These are phyloP conservation scores for Coemansia sp. DNA, from an alignment of 192 early-diverging fungal species.

Conservation along the genomic window DNA sequence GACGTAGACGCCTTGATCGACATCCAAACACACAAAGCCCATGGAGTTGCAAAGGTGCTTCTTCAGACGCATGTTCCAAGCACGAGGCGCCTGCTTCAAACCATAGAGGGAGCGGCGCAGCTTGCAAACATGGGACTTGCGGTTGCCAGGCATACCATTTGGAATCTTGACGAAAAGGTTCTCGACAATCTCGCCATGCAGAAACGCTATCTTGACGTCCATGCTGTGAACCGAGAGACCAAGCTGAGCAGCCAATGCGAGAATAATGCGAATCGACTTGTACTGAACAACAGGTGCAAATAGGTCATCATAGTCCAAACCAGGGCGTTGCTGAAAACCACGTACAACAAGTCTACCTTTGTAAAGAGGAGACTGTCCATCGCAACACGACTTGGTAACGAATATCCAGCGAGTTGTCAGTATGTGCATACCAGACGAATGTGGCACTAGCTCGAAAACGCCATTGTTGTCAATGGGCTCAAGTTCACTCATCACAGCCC, in stretches of 20 bases:
- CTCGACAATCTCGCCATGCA: slow-evolving; percentile 10
- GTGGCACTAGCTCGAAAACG: slow-evolving; percentile 8
- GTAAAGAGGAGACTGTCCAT: slow-evolving; percentile 4
- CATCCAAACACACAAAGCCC: slow-evolving; percentile 2
- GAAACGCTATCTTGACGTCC: slow-evolving; percentile 16
- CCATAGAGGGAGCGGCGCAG: slow-evolving; percentile 5
- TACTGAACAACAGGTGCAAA: slow-evolving; percentile 18
- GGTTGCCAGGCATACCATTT: not conserved
- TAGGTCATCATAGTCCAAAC: slow-evolving; percentile 5
- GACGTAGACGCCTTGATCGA: not conserved
- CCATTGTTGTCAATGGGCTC: slow-evolving; percentile 17
- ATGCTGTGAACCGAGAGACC: not conserved
- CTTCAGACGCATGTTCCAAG: slow-evolving; percentile 6
- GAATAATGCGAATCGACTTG: slow-evolving; percentile 11
- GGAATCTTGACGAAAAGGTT: slow-evolving; percentile 7
- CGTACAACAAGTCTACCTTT: slow-evolving; percentile 8
- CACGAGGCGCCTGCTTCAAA: slow-evolving; percentile 9
- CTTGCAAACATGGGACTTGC: slow-evolving; percentile 1
- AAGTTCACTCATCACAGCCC: not conserved
- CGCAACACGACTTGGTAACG: not conserved
- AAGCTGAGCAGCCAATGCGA: not conserved
- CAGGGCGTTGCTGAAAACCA: slow-evolving; percentile 5
- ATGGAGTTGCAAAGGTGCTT: not conserved
- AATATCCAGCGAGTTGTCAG: slow-evolving; percentile 7
- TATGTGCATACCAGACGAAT: not conserved